Conservation (phyloP, 2,329 filamentous ascomycete species). For the Sporothrix globosa region DNA sequence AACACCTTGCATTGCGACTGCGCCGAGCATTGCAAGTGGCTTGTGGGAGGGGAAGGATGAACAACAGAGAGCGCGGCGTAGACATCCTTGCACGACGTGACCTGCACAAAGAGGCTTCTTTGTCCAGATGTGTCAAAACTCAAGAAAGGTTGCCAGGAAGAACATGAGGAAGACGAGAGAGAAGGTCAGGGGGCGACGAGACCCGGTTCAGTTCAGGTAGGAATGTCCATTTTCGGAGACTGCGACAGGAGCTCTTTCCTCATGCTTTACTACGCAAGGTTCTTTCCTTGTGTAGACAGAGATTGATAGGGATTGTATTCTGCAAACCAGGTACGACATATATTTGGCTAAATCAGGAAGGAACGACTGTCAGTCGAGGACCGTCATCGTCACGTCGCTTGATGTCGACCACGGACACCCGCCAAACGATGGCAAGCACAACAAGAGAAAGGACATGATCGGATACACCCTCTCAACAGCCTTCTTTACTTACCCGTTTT, state of each 20-base stretch:
- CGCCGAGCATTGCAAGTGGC: neutral
- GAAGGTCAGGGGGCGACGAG: neutral
- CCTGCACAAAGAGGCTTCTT: neutral
- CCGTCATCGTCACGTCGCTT: neutral
- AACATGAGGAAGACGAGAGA: neutral
- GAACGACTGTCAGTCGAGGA: neutral
- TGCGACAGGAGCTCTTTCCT: neutral
- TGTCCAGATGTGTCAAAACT: neutral
- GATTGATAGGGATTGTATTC: constrained; percentile 7
- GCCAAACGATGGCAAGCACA: neutral
- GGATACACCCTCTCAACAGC: neutral
- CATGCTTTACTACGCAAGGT: neutral
- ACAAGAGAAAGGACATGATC: neutral
- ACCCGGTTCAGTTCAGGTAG: neutral
- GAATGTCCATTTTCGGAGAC: neutral
- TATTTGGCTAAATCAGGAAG: neutral
- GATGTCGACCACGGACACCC: neutral
- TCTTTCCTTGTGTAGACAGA: neutral
- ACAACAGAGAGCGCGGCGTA: too few species aligned
- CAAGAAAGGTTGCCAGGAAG: neutral
- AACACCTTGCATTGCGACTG: neutral
- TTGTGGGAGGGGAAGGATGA: too few species aligned
- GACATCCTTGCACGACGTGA: too few species aligned
- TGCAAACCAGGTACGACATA: neutral
- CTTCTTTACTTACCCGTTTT: neutral